A percentile compares a stretch with the other conserved stretches of the same genome.
These are phyloP conservation scores for Saturnispora saitoi DNA, from an alignment of 805 yeast genomes.

Conservation along the genomic window DNA sequence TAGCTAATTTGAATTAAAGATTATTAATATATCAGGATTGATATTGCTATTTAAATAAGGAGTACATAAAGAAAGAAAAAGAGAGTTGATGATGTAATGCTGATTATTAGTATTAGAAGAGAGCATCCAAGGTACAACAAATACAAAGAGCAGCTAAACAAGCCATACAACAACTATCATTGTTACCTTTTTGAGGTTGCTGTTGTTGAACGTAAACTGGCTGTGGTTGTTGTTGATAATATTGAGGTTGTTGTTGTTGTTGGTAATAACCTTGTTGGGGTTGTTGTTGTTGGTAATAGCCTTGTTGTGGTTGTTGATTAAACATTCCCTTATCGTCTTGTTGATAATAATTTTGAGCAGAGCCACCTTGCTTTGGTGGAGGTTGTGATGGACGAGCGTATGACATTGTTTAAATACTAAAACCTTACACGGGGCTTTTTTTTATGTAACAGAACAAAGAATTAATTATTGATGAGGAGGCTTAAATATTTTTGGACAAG, in stretches of 20 bases:
- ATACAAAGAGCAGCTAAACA: slow-evolving; percentile 48
- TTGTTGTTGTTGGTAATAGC: slow-evolving; percentile 32
- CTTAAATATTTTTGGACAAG: not conserved
- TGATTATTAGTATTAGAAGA: slow-evolving; percentile 27
- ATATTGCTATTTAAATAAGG: not conserved
- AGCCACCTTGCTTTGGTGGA: slow-evolving; percentile 11
- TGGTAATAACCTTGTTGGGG: slow-evolving; percentile 32
- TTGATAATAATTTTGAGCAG: slow-evolving; percentile 24
- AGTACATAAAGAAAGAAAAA: slow-evolving; percentile 1
- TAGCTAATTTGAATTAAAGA: not conserved
- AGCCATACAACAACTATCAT: slow-evolving; percentile 40
- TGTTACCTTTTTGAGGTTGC: slow-evolving; percentile 31
- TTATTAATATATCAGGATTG: not conserved
- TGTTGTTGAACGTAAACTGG: slow-evolving; percentile 50
- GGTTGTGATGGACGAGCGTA: slow-evolving; percentile 10
- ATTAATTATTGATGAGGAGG: not conserved
- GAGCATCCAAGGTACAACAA: slow-evolving; percentile 46
- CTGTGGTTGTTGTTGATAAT: slow-evolving; percentile 38
- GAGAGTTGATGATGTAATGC: not conserved
- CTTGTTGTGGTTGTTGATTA: slow-evolving; percentile 25
- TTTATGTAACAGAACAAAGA: not conserved
- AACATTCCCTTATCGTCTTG: slow-evolving; percentile 13
- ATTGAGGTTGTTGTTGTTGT: slow-evolving; percentile 27
- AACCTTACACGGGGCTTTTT: not conserved
- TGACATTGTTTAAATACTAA: slow-evolving; percentile 7